Evolutionary conservation across 768 basidiomycete species (phyloP), one percentile per base, ranked within the genome.

Genomic region (Phylloporus arenicola): DNA sequence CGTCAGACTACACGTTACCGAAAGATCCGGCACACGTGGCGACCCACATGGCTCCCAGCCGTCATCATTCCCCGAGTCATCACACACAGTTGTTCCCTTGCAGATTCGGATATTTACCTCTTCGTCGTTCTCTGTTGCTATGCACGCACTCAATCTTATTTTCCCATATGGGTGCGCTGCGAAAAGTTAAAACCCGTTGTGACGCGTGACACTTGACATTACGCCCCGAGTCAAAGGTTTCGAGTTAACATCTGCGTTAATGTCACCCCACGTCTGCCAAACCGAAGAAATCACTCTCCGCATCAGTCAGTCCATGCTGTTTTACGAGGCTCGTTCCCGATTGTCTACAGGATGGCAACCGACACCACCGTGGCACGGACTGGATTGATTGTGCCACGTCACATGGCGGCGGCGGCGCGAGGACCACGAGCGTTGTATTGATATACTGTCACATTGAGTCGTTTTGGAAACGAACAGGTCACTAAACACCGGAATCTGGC

Each of bases 391-490:
- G n/a, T n/a, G n/a, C n/a, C n/a, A n/a, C n/a, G n/a, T 68, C 68
- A 40, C 55, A 62, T n/a, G 64, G 55, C 22, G 5, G 5, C 22
- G 5, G 5, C 20, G 62, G 66, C 27, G 68, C 48, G 9, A 64
- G 64, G 10, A 68, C 52, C 37, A 59, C 29, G 1, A 69, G 43
- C 41, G 49, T 69, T 38, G 66, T 68, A 3, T 58, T 55, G 54
- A 68, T 57, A 19, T 60, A 51, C 40, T 57, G 64, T 16, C 48
- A 55, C 41, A 46, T 27, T 56, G 43, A 37, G 53, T 20, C 16
- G 61, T 57, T 47, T 69, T 60, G 43, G 60, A 65, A 7, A 67
- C 47, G 52, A 62, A 69, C 29, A 65, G 64, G 19, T 68, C 62
- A 12, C 60, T 66, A 40, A 64, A 66, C 38, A 60, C 52, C 25